Base-by-base conservation (phyloP, 331 rosid genomes). In the Pyrus hybrid region DNA sequence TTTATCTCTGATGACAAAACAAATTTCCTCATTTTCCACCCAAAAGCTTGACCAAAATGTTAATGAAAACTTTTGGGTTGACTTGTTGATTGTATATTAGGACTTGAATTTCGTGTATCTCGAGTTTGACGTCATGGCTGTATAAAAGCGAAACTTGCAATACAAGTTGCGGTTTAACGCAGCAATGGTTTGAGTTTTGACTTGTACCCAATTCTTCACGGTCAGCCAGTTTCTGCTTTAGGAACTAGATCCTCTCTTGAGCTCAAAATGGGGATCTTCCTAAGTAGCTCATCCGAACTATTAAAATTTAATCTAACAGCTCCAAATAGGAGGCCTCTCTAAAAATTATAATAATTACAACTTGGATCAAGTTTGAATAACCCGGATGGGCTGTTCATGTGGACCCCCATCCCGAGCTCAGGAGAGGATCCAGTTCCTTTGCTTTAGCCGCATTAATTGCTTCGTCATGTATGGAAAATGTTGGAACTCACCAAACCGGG, bases 211-310 rank as follows among this genome's bases (percentile, higher is more conserved):
- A 57, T 8, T 11, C 16, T 57, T 22, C 63, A 57, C 28, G 63
- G 28, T 1, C 28, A 57, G 3, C 57, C 10, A 51, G 9, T 51
- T 43, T 51, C 10, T 51, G 9, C 10, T 41, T 26, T 26, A 26
- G 28, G 35, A 32, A 32, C 35, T 32, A 2, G 35, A 32, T 32
- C 35, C 7, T 32, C 35, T 32, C 35, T 0, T 32, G 8, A 6
- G 35, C 35, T 32, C 2, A 32, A 2, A 0, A 32, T 32, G 35
- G 35, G 35, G 35, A 32, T 32, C 8, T 2, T 6, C 8, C 2
- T 32, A 1, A 32, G 8, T 0, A 32, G 35, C 35, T 8, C 35
- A 32, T 32, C 2, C 7, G 8, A 0, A 0, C 8, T 3, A 2
- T 32, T 32, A 1, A 32, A 32, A 1, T 32, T 32, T 32, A 0